Evolutionary conservation across 257 asterid genomes (phyloP), one percentile per base, ranked within the genome.

Genomic region (Thymus quinquecostatus): DNA sequence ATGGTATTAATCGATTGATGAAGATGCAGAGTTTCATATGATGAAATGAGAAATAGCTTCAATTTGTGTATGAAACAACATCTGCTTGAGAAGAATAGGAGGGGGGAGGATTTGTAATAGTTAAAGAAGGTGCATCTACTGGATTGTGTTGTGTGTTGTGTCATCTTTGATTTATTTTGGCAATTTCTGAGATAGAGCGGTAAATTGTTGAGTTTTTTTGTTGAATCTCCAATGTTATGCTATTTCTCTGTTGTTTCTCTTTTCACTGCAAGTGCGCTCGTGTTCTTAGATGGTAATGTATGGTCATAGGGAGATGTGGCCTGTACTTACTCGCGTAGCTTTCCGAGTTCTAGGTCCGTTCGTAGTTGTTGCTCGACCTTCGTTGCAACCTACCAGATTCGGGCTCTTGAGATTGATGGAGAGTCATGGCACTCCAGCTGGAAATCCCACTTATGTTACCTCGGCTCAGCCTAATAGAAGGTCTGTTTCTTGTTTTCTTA

Each of bases 351-450:
- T 86, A 6, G 45, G 80, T 74, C 79, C 63, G 5, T 36, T 70
- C 59, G 58, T 71, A 10, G 48, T 49, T 28, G 48, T 50, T 27
- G 12, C 78, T 64, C 68, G 69, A 55, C 68, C 85, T 67, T 63
- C 60, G 54, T 69, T 76, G 65, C 56, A 45, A 44, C 1, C 2
- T 47, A 66, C 69, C 36, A 10, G 70, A 70, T 71, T 78, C 34
- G 67, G 50, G 41, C 56, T n/a, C 45, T 73, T 51, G 27, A 67
- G 43, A 67, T 75, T 69, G 54, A 91, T 89, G 96, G 95, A 86
- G 38, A 62, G 74, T 47, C 76, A 57, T 44, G 59, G 41, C 10
- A 60, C 51, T 60, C 28, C 47, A 57, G 51, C 73, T 33, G 66
- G 78, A n/a, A 78, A 45, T 55, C 40, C 85, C 36, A 73, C 87